Evolutionary conservation across 805 yeast genomes (phyloP).

Genomic region (Kuraishia cidri): DNA sequence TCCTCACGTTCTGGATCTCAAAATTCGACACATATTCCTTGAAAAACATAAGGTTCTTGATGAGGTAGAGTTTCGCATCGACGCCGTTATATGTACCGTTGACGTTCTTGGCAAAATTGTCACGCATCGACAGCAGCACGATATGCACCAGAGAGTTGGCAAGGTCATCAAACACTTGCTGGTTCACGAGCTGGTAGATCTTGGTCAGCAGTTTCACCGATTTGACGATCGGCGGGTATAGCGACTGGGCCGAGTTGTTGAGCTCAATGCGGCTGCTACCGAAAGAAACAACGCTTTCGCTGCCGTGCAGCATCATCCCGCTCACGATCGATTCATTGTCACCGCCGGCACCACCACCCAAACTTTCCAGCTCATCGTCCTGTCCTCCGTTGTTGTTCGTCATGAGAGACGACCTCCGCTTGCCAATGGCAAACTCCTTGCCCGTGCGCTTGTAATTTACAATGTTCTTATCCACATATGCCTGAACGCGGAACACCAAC

Average conservation of each 20-base stretch:
- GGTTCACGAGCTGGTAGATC: constrained; percentile 72
- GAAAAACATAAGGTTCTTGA: constrained; percentile 64
- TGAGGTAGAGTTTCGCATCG: constrained; percentile 58
- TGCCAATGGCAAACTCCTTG: constrained; percentile 58
- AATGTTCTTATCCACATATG: constrained; percentile 60
- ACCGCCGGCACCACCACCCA: neutral
- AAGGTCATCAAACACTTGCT: constrained; percentile 76
- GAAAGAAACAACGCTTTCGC: no score
- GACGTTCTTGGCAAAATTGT: constrained; percentile 34
- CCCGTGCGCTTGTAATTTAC: constrained; percentile 57
- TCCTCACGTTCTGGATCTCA: constrained; percentile 69
- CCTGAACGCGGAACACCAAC: constrained; percentile 70
- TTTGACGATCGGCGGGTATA: constrained; percentile 63
- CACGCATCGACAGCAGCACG: constrained; percentile 53
- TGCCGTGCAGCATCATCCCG: neutral
- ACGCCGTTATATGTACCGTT: constrained; percentile 29
- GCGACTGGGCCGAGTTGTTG: constrained; percentile 4
- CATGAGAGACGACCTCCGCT: no score
- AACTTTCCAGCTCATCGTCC: constrained; percentile 7
- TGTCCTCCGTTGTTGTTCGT: constrained; percentile 10
- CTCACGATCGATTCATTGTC: constrained; percentile 2
- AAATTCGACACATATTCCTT: constrained; percentile 62
- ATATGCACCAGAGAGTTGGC: constrained; percentile 83
- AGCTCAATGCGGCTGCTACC: no score
- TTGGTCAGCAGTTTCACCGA: constrained; percentile 65